Conservation (phyloP, 164 flowering plant species). For the Hamamelis virginiana region DNA sequence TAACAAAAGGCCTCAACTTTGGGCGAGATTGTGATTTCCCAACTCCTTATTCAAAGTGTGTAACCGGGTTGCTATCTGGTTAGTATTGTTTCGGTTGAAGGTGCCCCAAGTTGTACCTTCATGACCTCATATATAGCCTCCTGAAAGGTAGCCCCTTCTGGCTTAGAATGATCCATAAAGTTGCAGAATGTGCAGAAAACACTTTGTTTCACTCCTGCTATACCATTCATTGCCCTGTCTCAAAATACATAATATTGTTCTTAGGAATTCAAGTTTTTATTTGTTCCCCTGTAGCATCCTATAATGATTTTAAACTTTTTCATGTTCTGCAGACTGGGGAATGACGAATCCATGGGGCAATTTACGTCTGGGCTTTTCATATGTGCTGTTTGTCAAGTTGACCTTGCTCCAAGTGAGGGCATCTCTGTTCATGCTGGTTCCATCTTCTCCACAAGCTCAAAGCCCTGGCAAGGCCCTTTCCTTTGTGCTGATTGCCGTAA, state of each 20-base stretch:
- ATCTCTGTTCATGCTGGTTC: slow-evolving; percentile 88
- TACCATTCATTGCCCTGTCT: background rate
- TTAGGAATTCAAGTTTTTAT: background rate
- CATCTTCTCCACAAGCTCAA: slow-evolving; percentile 79
- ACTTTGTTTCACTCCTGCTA: no score
- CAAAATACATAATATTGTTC: background rate
- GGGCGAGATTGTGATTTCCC: no score
- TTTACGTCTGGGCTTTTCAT: slow-evolving; percentile 59
- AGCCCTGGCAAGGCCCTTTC: slow-evolving; percentile 95
- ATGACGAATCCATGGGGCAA: slow-evolving; percentile 34
- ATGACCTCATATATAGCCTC: no score
- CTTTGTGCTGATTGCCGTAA: slow-evolving; percentile 68
- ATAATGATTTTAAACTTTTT: no score
- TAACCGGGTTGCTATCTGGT: no score
- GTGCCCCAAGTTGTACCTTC: no score
- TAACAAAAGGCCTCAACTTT: no score
- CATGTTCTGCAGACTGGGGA: slow-evolving; percentile 57
- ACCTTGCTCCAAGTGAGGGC: slow-evolving; percentile 86
- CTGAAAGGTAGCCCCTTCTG: no score
- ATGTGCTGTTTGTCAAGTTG: slow-evolving; percentile 88
- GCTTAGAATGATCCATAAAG: no score
- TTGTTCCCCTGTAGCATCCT: background rate
- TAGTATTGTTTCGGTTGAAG: no score
- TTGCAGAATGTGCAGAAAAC: no score
- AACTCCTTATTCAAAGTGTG: no score